phyloP scores from a whole-genome alignment of 306 rosid species.

The Ziziphus jujuba region DNA sequence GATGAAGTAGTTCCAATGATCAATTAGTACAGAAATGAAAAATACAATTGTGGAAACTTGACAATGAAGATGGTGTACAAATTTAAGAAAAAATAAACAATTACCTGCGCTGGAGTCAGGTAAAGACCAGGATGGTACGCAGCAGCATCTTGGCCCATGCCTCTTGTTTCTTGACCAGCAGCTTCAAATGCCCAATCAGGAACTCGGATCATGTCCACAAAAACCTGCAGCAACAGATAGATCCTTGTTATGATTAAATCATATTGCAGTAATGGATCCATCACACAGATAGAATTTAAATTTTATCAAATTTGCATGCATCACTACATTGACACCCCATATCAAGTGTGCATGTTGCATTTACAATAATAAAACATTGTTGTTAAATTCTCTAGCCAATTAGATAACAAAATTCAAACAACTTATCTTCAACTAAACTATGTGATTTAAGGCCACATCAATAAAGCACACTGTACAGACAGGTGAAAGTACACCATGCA shows the following conservation, averaged over 20 bases:
- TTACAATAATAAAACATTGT: not conserved
- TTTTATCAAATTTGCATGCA: not conserved
- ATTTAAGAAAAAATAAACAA: constrained; percentile 11
- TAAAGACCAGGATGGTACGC: constrained; percentile 92
- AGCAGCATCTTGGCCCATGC: constrained; percentile 93
- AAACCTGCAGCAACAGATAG: constrained; percentile 50
- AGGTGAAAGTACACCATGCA: not conserved
- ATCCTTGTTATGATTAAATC: constrained; percentile 22
- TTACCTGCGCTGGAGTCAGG: constrained; percentile 96
- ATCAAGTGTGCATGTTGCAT: not conserved
- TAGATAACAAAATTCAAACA: not conserved
- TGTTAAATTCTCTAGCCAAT: not conserved
- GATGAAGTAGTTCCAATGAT: not conserved
- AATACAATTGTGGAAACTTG: not conserved
- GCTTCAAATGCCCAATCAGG: constrained; percentile 99
- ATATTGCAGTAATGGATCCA: not conserved
- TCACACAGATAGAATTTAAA: not conserved
- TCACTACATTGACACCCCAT: not conserved
- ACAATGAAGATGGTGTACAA: not conserved
- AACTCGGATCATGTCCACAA: constrained; percentile 95
- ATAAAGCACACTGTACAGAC: not conserved
- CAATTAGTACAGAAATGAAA: not conserved
- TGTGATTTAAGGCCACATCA: not conserved
- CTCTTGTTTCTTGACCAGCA: constrained; percentile 94
- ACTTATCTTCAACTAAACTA: not conserved